Conservation (phyloP, 2,329 filamentous ascomycete species). For the Pseudogymnoascus sp. region DNA sequence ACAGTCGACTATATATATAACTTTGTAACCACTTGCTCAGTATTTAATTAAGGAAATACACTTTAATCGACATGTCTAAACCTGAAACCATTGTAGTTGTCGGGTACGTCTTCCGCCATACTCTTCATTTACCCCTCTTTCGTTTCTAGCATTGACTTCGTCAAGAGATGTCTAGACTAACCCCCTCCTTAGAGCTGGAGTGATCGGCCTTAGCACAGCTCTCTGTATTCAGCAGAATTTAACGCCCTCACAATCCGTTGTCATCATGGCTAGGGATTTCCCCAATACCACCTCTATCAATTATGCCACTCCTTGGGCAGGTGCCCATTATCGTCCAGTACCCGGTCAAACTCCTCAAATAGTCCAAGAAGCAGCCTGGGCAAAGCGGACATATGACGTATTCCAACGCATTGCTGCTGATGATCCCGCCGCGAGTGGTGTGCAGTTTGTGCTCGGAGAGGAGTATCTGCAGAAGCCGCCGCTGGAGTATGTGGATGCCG, state of each 20-base stretch:
- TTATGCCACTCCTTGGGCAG: conserved; percentile 39
- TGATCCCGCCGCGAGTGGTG: conserved; percentile 29
- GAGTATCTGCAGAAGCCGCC: conserved; percentile 35
- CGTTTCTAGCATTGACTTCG: background rate
- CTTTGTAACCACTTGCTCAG: background rate
- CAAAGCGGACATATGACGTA: conserved; percentile 30
- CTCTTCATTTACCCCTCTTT: background rate
- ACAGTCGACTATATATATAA: background rate
- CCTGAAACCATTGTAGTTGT: background rate
- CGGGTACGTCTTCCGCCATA: background rate
- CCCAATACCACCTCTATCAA: conserved; percentile 32
- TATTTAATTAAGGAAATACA: background rate
- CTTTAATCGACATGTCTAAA: background rate
- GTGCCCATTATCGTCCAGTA: conserved; percentile 39
- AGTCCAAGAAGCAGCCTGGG: conserved; percentile 30
- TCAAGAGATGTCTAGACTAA: background rate
- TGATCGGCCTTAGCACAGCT: conserved; percentile 33
- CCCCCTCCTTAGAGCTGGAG: conserved; percentile 28
- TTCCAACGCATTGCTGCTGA: conserved; percentile 30
- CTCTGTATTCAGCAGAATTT: conserved; percentile 28
- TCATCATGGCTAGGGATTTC: conserved; percentile 33
- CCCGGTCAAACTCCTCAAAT: conserved; percentile 31
- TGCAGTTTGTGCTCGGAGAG: conserved; percentile 31
- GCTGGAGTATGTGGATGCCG: conserved; percentile 27
- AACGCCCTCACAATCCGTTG: background rate